phyloP scores from a whole-genome alignment of 1,139 yeast species.

The Suhomyces bokatorum region DNA sequence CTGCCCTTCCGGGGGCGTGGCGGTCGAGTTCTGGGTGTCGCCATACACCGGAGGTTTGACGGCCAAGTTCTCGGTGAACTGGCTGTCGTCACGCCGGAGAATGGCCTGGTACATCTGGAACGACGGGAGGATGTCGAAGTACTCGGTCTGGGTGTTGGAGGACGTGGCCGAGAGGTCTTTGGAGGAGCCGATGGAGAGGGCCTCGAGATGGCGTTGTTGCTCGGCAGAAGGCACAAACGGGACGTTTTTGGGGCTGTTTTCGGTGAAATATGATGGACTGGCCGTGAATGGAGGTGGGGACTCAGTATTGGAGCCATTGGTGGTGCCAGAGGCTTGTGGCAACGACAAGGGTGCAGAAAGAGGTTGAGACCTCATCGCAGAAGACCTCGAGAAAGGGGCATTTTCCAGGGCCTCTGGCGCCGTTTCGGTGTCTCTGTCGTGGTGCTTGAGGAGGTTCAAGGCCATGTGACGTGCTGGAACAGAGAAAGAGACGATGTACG shows the following conservation, averaged over 20 bases:
- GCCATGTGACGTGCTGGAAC: too few relatives aligned
- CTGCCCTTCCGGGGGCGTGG: conserved; percentile 24
- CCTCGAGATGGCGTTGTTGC: conserved; percentile 39
- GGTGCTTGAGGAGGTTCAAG: too few relatives aligned
- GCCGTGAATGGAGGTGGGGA: not conserved
- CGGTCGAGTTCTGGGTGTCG: conserved; percentile 31
- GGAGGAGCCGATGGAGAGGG: conserved; percentile 5
- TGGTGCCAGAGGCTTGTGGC: not conserved
- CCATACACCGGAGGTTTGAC: conserved; percentile 45
- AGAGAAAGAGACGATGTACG: too few relatives aligned
- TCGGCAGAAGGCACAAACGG: conserved; percentile 41
- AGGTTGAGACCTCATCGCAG: too few relatives aligned
- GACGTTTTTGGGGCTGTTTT: conserved; percentile 9
- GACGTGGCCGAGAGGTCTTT: conserved; percentile 13
- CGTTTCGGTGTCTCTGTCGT: too few relatives aligned
- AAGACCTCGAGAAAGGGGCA: too few relatives aligned
- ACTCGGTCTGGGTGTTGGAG: conserved; percentile 42
- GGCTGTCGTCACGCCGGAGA: conserved; percentile 48
- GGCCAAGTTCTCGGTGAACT: conserved; percentile 40
- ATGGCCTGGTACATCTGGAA: conserved; percentile 64
- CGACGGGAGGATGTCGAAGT: conserved; percentile 59
- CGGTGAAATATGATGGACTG: not conserved
- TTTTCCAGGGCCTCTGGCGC: too few relatives aligned
- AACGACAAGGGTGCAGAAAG: too few relatives aligned
- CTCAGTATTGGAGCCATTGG: not conserved